Evolutionary conservation across 169 alveolate genomes (phyloP), one percentile per base, ranked within the genome.

Genomic region (Ichthyophthirius multifiliis): DNA sequence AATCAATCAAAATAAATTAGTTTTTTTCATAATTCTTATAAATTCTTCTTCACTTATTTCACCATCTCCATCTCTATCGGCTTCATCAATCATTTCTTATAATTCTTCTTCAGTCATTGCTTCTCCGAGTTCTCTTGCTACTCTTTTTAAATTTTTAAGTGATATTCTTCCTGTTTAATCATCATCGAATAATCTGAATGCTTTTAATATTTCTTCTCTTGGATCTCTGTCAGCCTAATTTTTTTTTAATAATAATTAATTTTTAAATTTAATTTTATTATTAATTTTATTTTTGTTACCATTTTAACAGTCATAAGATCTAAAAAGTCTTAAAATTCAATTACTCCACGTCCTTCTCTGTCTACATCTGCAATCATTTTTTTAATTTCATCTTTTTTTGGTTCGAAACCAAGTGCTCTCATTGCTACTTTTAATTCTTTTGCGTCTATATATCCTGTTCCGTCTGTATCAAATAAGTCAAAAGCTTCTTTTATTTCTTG

Each of bases 391-490:
- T 98, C 99, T 83, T 96, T 98, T 89, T 96, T 97, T 15, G 99
- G 99, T 80, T 98, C 99, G 83, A 98, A 98, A 16, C 99, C 99
- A 16, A 98, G 95, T 13, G 99, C 99, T 43, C 99, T 92, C 99
- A 98, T 98, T 32, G 99, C 99, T 34, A 98, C 99, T 90, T 97
- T 98, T 65, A 98, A 89, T 91, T 98, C 99, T 91, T 96, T 97
- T 34, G 97, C 95, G 84, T 97, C 99, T 78, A 97, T 97, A 31
- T 75, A 65, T 12, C 93, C 93, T 65, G 93, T 85, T 13, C 95
- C 92, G 63, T 95, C 97, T 43, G 96, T 93, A 76, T 95, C 98
- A 82, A 95, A 93, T 23, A 92, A 85, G 62, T 93, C 96, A 88
- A 95, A 95, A 64, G 96, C 96, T 80, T 91, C 96, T 67, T 89